Evolutionary conservation across 805 yeast species (phyloP), one percentile per base, ranked within the genome.

Genomic region (Saturnispora sanitii): DNA sequence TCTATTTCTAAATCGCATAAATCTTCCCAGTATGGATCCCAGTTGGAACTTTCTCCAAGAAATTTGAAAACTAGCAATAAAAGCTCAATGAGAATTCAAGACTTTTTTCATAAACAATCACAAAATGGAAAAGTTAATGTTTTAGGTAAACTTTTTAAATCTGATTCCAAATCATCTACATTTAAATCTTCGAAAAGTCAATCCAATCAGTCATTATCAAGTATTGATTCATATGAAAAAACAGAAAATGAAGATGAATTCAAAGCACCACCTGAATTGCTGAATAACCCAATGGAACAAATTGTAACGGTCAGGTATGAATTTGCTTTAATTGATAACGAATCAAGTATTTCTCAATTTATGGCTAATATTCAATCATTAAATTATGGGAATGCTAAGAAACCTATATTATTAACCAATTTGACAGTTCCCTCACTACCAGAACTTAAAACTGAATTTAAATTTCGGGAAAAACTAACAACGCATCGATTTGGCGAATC

Each of bases 181-280:
- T 16, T 16, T 11, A 8, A n/a, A 12, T 16, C 30, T 22, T 16
- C 16, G 8, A 30, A 30, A 18, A 34, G 40, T 15, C 38, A 45
- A 4, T 45, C 46, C 7, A 15, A 18, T 4, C 22, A 32, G 11
- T 32, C 35, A 6, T 7, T 32, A 6, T 11, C 22, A 6, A 32
- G 35, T 32, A 6, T 19, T 32, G 35, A 20, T 4, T 15, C 19
- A 6, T 9, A 6, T 19, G 25, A 32, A 15, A 20, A 15, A 11
- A 16, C 19, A 4, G 33, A 25, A 5, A 20, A 6, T 27, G 36
- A 38, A 18, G 35, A 38, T 6, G 35, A 38, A 4, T 18, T 25
- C 13, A 8, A 23, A 6, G 40, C 40, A 3, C 75, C 75, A 6
- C 74, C 74, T 3, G 76, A 71, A 45, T 51, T 75, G 28, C 55